Conservation (phyloP, 2,329 filamentous ascomycete genomes). For the Colletotrichum paranaense region DNA sequence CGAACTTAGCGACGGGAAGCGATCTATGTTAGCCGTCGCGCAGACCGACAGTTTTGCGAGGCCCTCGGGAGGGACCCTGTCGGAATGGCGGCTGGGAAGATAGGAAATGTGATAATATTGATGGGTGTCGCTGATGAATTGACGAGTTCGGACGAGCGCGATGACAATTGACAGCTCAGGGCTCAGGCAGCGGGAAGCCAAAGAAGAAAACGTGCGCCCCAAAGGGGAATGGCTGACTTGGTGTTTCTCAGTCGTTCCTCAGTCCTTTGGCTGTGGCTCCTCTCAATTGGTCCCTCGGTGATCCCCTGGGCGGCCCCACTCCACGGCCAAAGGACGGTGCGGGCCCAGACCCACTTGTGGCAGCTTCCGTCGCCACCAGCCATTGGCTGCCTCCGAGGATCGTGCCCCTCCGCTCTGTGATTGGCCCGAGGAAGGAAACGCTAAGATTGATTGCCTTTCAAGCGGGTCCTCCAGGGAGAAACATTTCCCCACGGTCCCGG, state of each 20-base stretch:
- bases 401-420: not conserved
- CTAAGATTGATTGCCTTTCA: not conserved
- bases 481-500: not conserved
- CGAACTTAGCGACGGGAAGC: not conserved
- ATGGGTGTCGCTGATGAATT: not conserved
- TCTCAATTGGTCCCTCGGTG: too few relatives aligned
- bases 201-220: not conserved
- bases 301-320: not conserved
- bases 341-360: not conserved
- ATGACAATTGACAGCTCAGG: not conserved
- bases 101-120: not conserved
- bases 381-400: not conserved
- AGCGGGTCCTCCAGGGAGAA: not conserved
- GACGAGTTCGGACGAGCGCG: not conserved
- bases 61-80: not conserved
- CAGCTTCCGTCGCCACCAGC: not conserved
- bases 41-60: not conserved
- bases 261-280: too few relatives aligned
- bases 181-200: not conserved
- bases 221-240: not conserved
- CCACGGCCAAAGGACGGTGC: too few relatives aligned
- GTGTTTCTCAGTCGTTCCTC: too few relatives aligned
- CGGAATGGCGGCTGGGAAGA: not conserved
- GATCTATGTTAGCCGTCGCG: not conserved
- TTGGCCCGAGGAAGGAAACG: rapidly evolving